Base-by-base conservation (phyloP, 495 filamentous ascomycete species). In the Podospora pseudocomata region DNA sequence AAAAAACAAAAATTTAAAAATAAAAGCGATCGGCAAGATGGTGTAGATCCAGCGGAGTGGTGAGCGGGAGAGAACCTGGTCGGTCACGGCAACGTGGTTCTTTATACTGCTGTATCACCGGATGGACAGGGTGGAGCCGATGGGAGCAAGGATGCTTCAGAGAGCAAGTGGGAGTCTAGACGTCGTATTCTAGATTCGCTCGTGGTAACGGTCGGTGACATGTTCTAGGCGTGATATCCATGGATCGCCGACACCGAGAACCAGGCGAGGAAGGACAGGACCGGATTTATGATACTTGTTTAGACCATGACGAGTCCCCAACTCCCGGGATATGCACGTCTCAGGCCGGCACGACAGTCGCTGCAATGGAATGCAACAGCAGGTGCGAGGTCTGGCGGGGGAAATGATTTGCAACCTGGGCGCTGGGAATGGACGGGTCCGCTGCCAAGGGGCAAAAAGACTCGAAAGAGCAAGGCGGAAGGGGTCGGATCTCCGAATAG, bases 331-430 rank as follows among this genome's bases (percentile, higher is more conserved):
- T 60, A 67, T 39, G 39, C 39, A 49, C 39, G 39, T 49, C 1
- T 49, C 39, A 49, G 13, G 39, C 39, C 39, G 39, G 39, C 39
- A 49, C 39, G 64, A 62, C 64, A 64, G 63, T 13, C 66, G 71
- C 71, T 59, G 63, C 49, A 73, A 71, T 70, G 73, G 73, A 75
- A 73, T 75, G 71, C 67, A 61, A 75, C 71, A 53, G 26, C 39
- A 70, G 60, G 61, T 66, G 68, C 58, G 66, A 70, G 62, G 62
- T 70, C 65, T 55, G 66, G 63, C 66, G 39, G 70, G 68, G 61
- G 63, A 34, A 65, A 65, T 39, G 49, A 58, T 58, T 58, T 58
- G 27, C 54, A 71, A 73, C 73, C 71, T 71, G 67, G 73, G 26
- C 69, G 15, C 27, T 66, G 73, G 73, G 65, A 71, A 68, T 49